Evolutionary conservation across 163 green algal genomes (phyloP).

Genomic region (Chloroidium sp.): DNA sequence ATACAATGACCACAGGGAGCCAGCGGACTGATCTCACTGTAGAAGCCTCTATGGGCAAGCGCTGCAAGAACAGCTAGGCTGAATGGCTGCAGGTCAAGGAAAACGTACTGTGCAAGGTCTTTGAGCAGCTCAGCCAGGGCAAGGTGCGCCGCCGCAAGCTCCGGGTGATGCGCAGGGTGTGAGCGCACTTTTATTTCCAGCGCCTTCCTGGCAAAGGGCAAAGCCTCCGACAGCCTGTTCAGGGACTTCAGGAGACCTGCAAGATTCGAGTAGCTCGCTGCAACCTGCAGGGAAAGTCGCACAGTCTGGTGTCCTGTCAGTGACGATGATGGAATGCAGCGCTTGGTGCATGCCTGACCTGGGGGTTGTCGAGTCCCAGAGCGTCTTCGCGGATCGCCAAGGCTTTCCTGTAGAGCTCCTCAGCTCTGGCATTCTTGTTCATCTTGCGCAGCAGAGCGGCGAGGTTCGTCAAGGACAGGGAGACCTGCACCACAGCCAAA

Average conservation of each 20-base stretch:
- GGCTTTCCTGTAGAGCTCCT: constrained; percentile 19
- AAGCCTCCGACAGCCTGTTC: constrained; percentile 15
- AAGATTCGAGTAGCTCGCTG: constrained; percentile 16
- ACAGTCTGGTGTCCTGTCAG: background rate
- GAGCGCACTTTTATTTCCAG: constrained; percentile 20
- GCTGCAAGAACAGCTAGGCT: background rate
- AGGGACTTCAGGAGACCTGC: constrained; percentile 19
- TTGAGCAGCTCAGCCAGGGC: constrained; percentile 14
- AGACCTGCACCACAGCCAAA: constrained; percentile 13
- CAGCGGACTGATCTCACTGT: too few relatives aligned
- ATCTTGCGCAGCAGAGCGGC: constrained; percentile 19
- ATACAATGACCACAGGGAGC: too few relatives aligned
- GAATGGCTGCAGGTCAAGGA: background rate
- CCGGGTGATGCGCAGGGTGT: constrained; percentile 7
- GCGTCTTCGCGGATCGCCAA: constrained; percentile 19
- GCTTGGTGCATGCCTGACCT: constrained; percentile 5
- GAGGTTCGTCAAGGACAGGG: constrained; percentile 20
- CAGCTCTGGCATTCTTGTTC: constrained; percentile 10
- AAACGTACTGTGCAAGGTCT: constrained; percentile 10
- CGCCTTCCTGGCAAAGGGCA: constrained; percentile 22
- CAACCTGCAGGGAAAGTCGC: constrained; percentile 11
- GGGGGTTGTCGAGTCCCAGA: constrained; percentile 20
- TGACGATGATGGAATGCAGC: background rate
- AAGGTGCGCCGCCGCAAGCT: constrained; percentile 10
- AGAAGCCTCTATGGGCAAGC: background rate